Percentiles rank a stretch among this genome's conserved stretches.
Conservation (phyloP, 2,329 filamentous ascomycete species). For the Phialophora expanda region DNA sequence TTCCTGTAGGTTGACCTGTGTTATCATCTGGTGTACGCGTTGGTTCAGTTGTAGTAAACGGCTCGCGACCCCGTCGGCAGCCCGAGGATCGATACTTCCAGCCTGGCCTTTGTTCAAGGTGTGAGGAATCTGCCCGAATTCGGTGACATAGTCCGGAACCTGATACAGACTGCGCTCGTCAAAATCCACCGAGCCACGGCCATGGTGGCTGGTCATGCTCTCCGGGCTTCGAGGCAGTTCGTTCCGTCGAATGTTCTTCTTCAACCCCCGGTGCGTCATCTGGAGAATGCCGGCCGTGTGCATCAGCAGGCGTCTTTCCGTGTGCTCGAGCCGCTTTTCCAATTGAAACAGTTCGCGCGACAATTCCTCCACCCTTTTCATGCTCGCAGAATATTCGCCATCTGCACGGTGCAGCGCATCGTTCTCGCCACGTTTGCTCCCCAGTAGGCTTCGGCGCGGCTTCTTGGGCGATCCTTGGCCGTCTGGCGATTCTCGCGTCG, state of each 20-base stretch:
- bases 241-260: conserved; percentile 59
- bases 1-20: conserved; percentile 49
- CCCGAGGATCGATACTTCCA: conserved; percentile 31
- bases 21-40: conserved; percentile 69
- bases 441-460: conserved; percentile 57
- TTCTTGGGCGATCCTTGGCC: conserved; percentile 57
- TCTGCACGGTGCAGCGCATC: conserved; percentile 63
- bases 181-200: conserved; percentile 67
- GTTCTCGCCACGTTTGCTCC: conserved; percentile 47
- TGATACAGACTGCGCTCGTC: conserved; percentile 78
- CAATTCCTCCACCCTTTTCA: conserved; percentile 83
- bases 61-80: conserved; percentile 64
- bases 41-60: conserved; percentile 72
- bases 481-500: conserved; percentile 54
- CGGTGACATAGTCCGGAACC: conserved; percentile 69
- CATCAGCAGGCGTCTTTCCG: conserved; percentile 77
- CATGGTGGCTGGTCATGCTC: conserved; percentile 58
- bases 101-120: conserved; percentile 39
- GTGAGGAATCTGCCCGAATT: conserved; percentile 43
- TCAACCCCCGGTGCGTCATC: conserved; percentile 79
- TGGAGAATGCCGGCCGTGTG: conserved; percentile 94
- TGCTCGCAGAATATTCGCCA: conserved; percentile 73
- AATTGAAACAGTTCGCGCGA: conserved; percentile 78
- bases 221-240: conserved; percentile 73
- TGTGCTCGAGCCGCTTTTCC: conserved; percentile 75